Conservation (phyloP, 805 yeast species). For the Zygoascus biomembranicola region DNA sequence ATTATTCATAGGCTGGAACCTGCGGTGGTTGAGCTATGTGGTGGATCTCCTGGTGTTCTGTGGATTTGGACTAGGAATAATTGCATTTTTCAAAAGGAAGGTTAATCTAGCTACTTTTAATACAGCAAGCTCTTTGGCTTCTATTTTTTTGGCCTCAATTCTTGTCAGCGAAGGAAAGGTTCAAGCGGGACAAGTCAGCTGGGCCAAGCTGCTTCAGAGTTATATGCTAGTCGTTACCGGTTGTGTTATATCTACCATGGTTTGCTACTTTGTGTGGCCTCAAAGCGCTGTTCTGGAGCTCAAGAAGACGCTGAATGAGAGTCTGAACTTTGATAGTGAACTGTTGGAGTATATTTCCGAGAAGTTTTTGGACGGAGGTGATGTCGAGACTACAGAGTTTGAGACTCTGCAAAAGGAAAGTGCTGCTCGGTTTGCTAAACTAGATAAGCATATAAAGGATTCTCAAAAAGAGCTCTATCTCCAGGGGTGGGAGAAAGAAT, state of each 20-base stretch:
- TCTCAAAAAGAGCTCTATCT: constrained; percentile 52
- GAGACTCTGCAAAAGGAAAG: constrained; percentile 31
- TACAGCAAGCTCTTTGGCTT: constrained; percentile 72
- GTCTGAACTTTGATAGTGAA: constrained; percentile 45
- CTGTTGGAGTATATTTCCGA: constrained; percentile 39
- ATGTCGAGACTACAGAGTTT: constrained; percentile 28
- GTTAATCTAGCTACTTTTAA: constrained; percentile 63
- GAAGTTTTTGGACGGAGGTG: constrained; percentile 43
- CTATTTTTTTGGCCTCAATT: constrained; percentile 61
- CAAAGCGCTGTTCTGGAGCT: constrained; percentile 43
- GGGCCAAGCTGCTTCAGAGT: constrained; percentile 44
- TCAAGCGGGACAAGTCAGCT: constrained; percentile 50
- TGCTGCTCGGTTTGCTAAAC: constrained; percentile 32
- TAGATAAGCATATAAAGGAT: constrained; percentile 44
- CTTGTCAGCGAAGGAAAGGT: constrained; percentile 66
- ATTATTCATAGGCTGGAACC: constrained; percentile 35
- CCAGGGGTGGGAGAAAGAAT: constrained; percentile 50
- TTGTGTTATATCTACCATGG: constrained; percentile 45
- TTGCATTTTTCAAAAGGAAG: constrained; percentile 63
- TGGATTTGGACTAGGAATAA: constrained; percentile 51
- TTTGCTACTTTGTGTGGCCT: constrained; percentile 63
- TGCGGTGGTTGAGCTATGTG: constrained; percentile 41
- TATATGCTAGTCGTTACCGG: constrained; percentile 55
- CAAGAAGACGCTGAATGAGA: constrained; percentile 40
- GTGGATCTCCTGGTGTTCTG: constrained; percentile 44